Conservation (phyloP, 2,329 filamentous ascomycete genomes). For the Verticillium klebahnii region DNA sequence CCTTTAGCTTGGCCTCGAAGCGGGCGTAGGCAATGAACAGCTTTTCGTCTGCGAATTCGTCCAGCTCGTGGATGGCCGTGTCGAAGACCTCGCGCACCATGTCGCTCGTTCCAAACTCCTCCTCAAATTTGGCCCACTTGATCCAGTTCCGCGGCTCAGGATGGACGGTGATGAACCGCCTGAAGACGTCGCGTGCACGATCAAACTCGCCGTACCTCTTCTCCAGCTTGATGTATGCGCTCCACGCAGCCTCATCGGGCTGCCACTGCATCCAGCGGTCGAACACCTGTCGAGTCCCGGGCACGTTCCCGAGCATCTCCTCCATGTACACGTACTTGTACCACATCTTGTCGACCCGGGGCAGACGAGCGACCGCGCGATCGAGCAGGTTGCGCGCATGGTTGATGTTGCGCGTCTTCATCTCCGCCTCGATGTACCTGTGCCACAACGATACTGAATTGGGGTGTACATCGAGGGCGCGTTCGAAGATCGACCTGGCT, state of each 20-base stretch:
- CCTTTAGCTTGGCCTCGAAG: slow-evolving; percentile 91
- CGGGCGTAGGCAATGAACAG: slow-evolving; percentile 94
- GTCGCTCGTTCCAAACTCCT: slow-evolving; percentile 90
- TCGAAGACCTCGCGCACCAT: slow-evolving; percentile 90
- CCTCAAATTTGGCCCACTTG: slow-evolving; percentile 96
- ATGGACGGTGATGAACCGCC: slow-evolving; percentile 86
- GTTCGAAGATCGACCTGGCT: slow-evolving; percentile 88
- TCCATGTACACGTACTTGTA: slow-evolving; percentile 99
- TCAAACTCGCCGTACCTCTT: slow-evolving; percentile 93
- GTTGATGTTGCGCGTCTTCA: slow-evolving; percentile 72
- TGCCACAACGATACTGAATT: slow-evolving; percentile 87
- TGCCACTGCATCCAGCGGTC: slow-evolving; percentile 99
- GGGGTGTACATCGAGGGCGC: slow-evolving; percentile 85
- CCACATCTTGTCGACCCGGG: slow-evolving; percentile 93
- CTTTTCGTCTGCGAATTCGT: slow-evolving; percentile 94
- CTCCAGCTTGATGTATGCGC: slow-evolving; percentile 93
- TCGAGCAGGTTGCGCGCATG: slow-evolving; percentile 93
- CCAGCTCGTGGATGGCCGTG: slow-evolving; percentile 79
- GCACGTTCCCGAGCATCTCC: slow-evolving; percentile 92
- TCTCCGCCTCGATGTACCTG: slow-evolving; percentile 91
- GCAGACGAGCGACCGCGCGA: slow-evolving; percentile 86
- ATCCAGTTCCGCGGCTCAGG: slow-evolving; percentile 97
- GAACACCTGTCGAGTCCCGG: slow-evolving; percentile 88
- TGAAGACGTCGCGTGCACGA: slow-evolving; percentile 82
- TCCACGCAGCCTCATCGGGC: slow-evolving; percentile 93